Evolutionary conservation across 163 green algal genomes (phyloP).

Genomic region (Volvox carteri): DNA sequence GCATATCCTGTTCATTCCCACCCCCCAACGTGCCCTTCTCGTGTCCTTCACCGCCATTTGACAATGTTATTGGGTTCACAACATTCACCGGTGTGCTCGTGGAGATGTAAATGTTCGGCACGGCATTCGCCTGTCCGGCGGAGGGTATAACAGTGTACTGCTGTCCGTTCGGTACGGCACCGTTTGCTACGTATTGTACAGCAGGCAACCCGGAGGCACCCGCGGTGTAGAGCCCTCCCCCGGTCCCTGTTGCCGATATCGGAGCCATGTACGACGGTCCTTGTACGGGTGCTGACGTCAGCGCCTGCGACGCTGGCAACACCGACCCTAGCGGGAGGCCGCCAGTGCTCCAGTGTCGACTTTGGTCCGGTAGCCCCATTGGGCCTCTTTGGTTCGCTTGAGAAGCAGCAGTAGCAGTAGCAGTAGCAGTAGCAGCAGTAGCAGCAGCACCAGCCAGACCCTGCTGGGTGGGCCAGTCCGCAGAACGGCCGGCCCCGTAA

Average conservation of each 20-base stretch:
- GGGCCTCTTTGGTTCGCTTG: too few relatives aligned
- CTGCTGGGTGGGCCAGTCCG: background rate
- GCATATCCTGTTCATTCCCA: background rate
- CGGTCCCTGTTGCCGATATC: too few relatives aligned
- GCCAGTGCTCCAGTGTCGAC: too few relatives aligned
- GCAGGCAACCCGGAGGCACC: background rate
- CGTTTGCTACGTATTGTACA: background rate
- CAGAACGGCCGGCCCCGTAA: too few relatives aligned
- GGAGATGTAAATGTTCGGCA: conserved; percentile 45
- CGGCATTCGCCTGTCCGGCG: background rate
- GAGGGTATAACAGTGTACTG: background rate
- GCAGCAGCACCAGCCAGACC: too few relatives aligned
- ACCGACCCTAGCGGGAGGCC: background rate
- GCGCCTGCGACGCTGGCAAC: background rate
- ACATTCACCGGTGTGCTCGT: conserved; percentile 49
- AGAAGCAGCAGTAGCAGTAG: too few relatives aligned
- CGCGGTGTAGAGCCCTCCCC: too few relatives aligned
- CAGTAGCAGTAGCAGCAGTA: too few relatives aligned
- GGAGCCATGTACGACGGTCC: background rate
- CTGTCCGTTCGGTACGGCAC: background rate
- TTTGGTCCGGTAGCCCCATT: too few relatives aligned
- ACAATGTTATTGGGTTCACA: conserved; percentile 38
- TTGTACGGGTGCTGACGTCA: background rate
- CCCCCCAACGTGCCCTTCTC: background rate
- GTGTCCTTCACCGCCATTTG: background rate